phyloP scores from a whole-genome alignment of 495 filamentous ascomycete species.

The Talaromyces borbonicus region DNA sequence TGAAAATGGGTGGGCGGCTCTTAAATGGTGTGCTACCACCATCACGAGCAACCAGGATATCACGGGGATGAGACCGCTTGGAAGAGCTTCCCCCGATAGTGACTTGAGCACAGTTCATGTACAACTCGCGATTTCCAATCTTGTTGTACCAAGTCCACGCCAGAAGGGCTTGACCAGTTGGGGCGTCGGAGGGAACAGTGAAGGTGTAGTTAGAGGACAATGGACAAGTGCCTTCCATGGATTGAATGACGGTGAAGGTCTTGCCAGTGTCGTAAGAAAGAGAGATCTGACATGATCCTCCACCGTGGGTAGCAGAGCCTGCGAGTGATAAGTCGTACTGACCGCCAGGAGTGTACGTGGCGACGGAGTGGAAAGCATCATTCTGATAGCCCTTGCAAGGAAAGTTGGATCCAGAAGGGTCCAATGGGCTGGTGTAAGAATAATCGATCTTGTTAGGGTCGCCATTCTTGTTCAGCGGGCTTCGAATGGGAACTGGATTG shows the following conservation, averaged over 20 bases:
- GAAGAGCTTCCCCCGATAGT: constrained; percentile 46
- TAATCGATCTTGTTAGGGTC: constrained; percentile 32
- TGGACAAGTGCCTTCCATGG: constrained; percentile 74
- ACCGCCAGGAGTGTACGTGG: constrained; percentile 31
- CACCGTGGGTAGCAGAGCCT: constrained; percentile 63
- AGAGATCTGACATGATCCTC: constrained; percentile 79
- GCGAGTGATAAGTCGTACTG: constrained; percentile 30
- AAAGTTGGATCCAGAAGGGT: constrained; percentile 31
- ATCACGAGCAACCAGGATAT: constrained; percentile 11
- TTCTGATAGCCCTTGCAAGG: constrained; percentile 45
- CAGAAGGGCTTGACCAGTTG: constrained; percentile 48
- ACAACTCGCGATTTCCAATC: constrained; percentile 82
- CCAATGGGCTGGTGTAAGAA: constrained; percentile 40
- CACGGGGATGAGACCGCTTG: constrained; percentile 19
- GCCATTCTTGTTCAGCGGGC: constrained; percentile 30
- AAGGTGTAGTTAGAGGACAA: constrained; percentile 41
- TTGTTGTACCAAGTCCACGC: constrained; percentile 92
- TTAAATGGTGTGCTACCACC: constrained; percentile 35
- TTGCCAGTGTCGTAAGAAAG: constrained; percentile 67
- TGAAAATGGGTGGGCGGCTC: constrained; percentile 61
- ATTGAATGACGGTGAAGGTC: constrained; percentile 72
- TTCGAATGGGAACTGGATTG: constrained; percentile 36
- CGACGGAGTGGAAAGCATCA: constrained; percentile 34
- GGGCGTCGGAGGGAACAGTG: constrained; percentile 34
- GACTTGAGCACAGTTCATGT: constrained; percentile 86